Evolutionary conservation across 2,329 filamentous ascomycete species (phyloP).

Genomic region (Biscogniauxia marginata): DNA sequence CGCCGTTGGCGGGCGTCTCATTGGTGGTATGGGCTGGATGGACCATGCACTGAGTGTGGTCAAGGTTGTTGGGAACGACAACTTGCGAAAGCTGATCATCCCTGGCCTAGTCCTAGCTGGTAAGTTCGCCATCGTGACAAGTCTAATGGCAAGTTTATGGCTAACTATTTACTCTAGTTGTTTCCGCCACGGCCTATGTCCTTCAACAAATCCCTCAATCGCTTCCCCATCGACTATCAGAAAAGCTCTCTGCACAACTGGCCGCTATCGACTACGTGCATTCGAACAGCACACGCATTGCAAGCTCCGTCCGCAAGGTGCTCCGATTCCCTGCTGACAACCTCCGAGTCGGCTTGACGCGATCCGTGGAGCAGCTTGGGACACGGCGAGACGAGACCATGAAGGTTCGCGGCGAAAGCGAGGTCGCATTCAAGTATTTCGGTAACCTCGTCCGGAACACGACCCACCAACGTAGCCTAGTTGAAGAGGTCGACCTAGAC

Average conservation of each 20-base stretch:
- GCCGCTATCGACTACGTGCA: constrained; percentile 88
- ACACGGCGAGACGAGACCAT: constrained; percentile 76
- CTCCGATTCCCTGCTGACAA: constrained; percentile 85
- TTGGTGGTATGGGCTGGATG: constrained; percentile 85
- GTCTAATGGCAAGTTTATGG: background rate
- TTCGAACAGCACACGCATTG: constrained; percentile 80
- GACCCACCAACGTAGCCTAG: constrained; percentile 47
- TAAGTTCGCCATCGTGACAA: constrained; percentile 48
- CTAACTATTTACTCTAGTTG: constrained; percentile 47
- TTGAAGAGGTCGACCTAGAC: constrained; percentile 56
- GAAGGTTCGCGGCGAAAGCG: constrained; percentile 79
- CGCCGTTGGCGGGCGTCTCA: constrained; percentile 75
- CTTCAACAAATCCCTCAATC: constrained; percentile 85
- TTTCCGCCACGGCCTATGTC: constrained; percentile 76
- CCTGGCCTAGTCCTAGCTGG: constrained; percentile 77
- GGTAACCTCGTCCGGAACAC: constrained; percentile 73
- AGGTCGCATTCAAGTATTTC: constrained; percentile 89
- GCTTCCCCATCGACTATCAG: constrained; percentile 78
- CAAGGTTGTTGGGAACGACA: constrained; percentile 78
- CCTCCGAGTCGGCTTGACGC: constrained; percentile 77
- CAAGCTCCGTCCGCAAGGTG: constrained; percentile 81
- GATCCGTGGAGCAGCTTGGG: constrained; percentile 80
- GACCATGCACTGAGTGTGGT: constrained; percentile 80
- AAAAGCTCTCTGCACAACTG: constrained; percentile 81
- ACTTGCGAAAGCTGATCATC: constrained; percentile 75